Evolutionary conservation across 257 asterid species (phyloP).

Genomic region (Agastache rugosa): DNA sequence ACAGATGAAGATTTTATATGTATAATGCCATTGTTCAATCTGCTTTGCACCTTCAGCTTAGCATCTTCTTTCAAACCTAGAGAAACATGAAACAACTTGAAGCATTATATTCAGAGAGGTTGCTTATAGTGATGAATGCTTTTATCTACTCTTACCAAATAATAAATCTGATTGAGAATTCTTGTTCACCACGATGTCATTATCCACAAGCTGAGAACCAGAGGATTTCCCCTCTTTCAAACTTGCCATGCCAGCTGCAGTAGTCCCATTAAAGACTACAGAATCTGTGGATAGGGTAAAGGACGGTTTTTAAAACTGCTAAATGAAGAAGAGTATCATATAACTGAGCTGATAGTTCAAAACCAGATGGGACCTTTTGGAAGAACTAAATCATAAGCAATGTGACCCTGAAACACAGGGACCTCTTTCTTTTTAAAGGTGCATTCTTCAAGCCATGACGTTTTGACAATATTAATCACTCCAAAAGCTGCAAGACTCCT

Average conservation of each 20-base stretch:
- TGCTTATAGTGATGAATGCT: slow-evolving; percentile 31
- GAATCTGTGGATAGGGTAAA: slow-evolving; percentile 53
- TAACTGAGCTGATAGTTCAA: slow-evolving; percentile 26
- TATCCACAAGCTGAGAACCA: slow-evolving; percentile 46
- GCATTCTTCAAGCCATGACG: slow-evolving; percentile 94
- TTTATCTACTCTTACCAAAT: slow-evolving; percentile 44
- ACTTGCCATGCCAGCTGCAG: slow-evolving; percentile 41
- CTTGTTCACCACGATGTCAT: slow-evolving; percentile 39
- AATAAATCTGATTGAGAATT: slow-evolving; percentile 44
- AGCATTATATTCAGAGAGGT: slow-evolving; percentile 29
- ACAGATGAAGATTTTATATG: slow-evolving; percentile 53
- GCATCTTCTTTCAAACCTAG: slow-evolving; percentile 51
- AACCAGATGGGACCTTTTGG: slow-evolving; percentile 70
- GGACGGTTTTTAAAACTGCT: slow-evolving; percentile 12
- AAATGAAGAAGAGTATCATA: slow-evolving; percentile 36
- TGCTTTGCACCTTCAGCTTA: slow-evolving; percentile 47
- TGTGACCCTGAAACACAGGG: slow-evolving; percentile 78
- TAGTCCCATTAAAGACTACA: slow-evolving; percentile 46
- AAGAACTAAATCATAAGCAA: slow-evolving; percentile 83
- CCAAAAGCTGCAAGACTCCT: slow-evolving; percentile 84
- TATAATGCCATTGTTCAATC: slow-evolving; percentile 47
- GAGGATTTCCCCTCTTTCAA: slow-evolving; percentile 55
- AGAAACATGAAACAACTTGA: slow-evolving; percentile 36
- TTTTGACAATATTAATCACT: slow-evolving; percentile 71
- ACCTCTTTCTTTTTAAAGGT: slow-evolving; percentile 70